These are phyloP conservation scores for Chaetomiaceae sp. DNA, from an alignment of 2,329 filamentous ascomycete genomes.

Conservation along the genomic window DNA sequence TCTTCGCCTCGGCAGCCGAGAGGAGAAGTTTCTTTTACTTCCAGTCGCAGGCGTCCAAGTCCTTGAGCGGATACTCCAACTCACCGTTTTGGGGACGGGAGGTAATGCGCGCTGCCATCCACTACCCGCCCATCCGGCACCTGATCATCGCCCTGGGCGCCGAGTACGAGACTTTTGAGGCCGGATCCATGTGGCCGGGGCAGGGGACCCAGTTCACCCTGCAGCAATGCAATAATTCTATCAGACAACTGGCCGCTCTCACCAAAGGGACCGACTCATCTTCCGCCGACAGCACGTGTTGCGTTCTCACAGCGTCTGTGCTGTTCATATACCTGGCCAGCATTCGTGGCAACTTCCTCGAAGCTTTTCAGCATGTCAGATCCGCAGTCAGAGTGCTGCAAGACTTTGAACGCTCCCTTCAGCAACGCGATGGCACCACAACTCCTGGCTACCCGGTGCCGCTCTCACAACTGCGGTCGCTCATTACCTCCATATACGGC, in stretches of 20 bases:
- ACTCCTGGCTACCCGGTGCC: slow-evolving; percentile 11
- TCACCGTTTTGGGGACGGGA: slow-evolving; percentile 20
- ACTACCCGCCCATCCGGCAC: slow-evolving; percentile 20
- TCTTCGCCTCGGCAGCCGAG: slow-evolving; percentile 16
- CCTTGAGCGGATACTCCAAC: slow-evolving; percentile 20
- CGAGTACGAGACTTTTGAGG: slow-evolving; percentile 20
- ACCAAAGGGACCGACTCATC: neutral
- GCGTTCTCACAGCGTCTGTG: slow-evolving; percentile 20
- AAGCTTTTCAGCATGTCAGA: slow-evolving; percentile 20
- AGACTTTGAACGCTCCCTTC: slow-evolving; percentile 10
- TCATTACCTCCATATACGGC: slow-evolving; percentile 18
- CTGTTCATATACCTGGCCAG: slow-evolving; percentile 23
- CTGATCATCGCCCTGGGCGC: slow-evolving; percentile 22
- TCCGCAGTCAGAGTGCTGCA: slow-evolving; percentile 17
- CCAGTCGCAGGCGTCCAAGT: slow-evolving; percentile 12
- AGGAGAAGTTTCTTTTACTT: slow-evolving; percentile 23
- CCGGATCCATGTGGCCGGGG: neutral
- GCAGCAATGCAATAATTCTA: slow-evolving; percentile 19
- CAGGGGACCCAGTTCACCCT: slow-evolving; percentile 12
- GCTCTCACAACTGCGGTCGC: slow-evolving; percentile 11
- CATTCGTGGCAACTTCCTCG: slow-evolving; percentile 15
- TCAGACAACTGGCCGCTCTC: slow-evolving; percentile 9
- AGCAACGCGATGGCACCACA: neutral
- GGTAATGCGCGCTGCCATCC: slow-evolving; percentile 21
- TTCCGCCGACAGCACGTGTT: slow-evolving; percentile 6